Evolutionary conservation across 495 filamentous ascomycete species (phyloP).

Genomic region (Neurospora africana): DNA sequence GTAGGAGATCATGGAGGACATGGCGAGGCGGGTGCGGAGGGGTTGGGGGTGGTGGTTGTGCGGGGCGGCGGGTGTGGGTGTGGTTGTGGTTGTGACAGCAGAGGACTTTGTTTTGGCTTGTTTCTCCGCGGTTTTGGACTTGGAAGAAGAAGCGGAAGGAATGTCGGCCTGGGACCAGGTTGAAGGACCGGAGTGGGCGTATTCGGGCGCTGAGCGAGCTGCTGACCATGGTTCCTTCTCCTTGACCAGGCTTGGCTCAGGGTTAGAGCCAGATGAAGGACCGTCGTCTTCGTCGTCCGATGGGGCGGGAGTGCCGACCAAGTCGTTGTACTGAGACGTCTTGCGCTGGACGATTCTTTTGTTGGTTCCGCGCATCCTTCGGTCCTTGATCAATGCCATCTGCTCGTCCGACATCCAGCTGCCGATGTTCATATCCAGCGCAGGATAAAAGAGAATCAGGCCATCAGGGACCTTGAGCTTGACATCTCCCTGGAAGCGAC

Average conservation of each 20-base stretch:
- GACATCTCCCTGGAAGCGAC: constrained; percentile 46
- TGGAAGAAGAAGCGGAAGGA: background rate
- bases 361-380: constrained; percentile 65
- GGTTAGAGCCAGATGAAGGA: constrained; percentile 9
- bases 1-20: constrained; percentile 94
- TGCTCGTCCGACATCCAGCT: constrained; percentile 99
- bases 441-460: constrained; percentile 77
- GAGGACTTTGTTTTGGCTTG: background rate
- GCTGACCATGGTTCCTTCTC: constrained; percentile 9
- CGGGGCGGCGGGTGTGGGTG: constrained; percentile 6
- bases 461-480: constrained; percentile 69
- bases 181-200: constrained; percentile 30
- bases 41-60: constrained; percentile 43
- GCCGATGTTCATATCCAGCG: constrained; percentile 90
- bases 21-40: constrained; percentile 79
- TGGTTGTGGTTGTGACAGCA: constrained; percentile 8
- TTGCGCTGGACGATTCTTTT: constrained; percentile 65
- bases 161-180: constrained; percentile 22
- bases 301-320: constrained; percentile 53
- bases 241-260: constrained; percentile 4
- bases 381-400: constrained; percentile 85
- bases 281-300: constrained; percentile 51
- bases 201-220: constrained; percentile 29
- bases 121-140: background rate
- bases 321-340: constrained; percentile 48